These are phyloP conservation scores for Cytospora piceicola DNA, from an alignment of 2,329 filamentous ascomycete genomes.

Conservation along the genomic window DNA sequence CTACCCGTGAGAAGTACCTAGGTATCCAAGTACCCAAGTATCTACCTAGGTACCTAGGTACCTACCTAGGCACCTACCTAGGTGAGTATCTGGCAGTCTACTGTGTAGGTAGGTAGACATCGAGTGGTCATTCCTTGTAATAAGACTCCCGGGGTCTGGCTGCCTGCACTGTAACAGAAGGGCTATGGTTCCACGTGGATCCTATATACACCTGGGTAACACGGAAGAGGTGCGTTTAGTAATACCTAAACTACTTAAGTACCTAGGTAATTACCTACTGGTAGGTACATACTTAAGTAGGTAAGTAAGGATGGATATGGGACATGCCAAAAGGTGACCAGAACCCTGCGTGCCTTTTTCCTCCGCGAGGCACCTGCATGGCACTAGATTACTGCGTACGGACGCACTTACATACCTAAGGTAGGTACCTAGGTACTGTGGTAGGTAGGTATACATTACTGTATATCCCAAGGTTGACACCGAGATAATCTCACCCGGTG, in stretches of 20 bases:
- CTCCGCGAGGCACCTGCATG: neutral
- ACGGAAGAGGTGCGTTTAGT: too few relatives aligned
- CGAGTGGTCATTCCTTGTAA: neutral
- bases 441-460: too few relatives aligned
- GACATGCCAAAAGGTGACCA: neutral
- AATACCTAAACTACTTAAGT: too few relatives aligned
- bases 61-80: neutral
- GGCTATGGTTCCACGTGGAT: conserved; percentile 1
- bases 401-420: neutral
- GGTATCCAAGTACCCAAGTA: neutral
- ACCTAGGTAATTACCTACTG: too few relatives aligned
- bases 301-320: neutral
- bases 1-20: neutral
- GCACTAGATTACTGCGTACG: too few relatives aligned
- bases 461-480: too few relatives aligned
- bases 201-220: neutral
- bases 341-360: too few relatives aligned
- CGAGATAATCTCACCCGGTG: neutral
- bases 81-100: neutral
- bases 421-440: too few relatives aligned
- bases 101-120: neutral
- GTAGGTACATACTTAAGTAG: too few relatives aligned
- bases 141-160: neutral
- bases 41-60: neutral
- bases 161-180: neutral